Conservation (phyloP, 306 rosid species). For the Oxytropis ochrocephala region DNA sequence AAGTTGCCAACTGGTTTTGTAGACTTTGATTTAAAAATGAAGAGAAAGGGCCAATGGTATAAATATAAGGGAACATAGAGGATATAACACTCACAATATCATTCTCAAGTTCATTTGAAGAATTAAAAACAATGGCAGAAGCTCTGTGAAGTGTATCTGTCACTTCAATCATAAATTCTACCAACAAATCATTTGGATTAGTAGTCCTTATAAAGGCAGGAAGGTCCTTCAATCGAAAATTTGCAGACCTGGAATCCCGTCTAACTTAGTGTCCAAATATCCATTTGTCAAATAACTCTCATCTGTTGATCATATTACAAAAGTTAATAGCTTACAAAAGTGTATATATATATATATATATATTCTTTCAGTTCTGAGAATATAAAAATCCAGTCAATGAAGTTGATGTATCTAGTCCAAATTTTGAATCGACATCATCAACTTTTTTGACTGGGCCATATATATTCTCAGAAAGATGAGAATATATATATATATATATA, state of each 20-base stretch:
- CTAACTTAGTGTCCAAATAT: background rate
- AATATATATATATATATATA: background rate
- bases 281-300: too few species aligned
- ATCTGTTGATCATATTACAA: too few species aligned
- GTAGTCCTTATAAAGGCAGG: background rate
- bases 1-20: background rate
- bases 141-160: background rate
- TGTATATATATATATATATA: too few species aligned
- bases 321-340: too few species aligned
- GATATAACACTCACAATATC: background rate
- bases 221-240: conserved; percentile 8
- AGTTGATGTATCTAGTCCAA: too few species aligned
- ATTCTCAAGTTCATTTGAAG: conserved; percentile 11
- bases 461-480: too few species aligned
- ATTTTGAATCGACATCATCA: too few species aligned
- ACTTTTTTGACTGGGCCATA: too few species aligned
- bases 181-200: background rate
- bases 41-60: background rate
- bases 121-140: conserved; percentile 2
- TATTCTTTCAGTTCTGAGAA: too few species aligned
- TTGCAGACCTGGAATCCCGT: conserved; percentile 16
- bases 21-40: background rate
- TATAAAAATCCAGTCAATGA: too few species aligned
- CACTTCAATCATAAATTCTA: background rate
- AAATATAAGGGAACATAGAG: background rate